phyloP scores from a whole-genome alignment of 2,329 filamentous ascomycete genomes.

The Penicillium crustosum region DNA sequence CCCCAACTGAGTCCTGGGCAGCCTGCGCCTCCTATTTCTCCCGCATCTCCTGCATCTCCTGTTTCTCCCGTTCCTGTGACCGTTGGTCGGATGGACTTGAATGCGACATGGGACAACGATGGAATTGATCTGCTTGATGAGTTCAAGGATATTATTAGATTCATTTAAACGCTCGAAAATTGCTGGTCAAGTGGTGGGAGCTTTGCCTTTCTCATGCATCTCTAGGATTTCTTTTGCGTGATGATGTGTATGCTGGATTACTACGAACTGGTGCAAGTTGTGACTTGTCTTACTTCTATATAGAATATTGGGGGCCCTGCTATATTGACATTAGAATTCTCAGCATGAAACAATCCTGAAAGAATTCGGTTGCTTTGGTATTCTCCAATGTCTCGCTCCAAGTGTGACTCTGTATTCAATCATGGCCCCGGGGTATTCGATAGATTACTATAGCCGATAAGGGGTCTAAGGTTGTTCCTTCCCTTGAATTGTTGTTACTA shows the following conservation, averaged over 20 bases:
- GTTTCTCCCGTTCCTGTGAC: background rate
- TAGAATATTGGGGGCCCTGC: background rate
- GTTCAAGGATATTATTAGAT: slow-evolving; percentile 43
- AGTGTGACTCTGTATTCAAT: too few species aligned
- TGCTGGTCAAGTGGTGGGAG: background rate
- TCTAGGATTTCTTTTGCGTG: background rate
- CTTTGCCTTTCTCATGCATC: background rate
- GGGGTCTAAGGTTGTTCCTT: too few species aligned
- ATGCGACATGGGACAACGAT: slow-evolving; percentile 37
- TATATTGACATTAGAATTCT: background rate
- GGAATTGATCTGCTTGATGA: slow-evolving; percentile 41
- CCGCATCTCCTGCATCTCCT: background rate
- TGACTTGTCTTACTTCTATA: slow-evolving; percentile 1
- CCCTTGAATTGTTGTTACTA: too few species aligned
- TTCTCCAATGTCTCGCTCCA: background rate
- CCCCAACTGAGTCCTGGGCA: background rate
- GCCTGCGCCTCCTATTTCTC: background rate
- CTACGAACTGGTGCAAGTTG: background rate
- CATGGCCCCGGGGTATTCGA: too few species aligned
- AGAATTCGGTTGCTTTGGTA: background rate
- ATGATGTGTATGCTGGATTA: background rate
- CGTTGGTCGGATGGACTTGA: background rate
- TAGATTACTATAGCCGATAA: too few species aligned
- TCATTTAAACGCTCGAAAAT: slow-evolving; percentile 12
- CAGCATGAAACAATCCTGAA: background rate